phyloP scores from a whole-genome alignment of 1,284 basidiomycete species.

The Testicularia cyperi region DNA sequence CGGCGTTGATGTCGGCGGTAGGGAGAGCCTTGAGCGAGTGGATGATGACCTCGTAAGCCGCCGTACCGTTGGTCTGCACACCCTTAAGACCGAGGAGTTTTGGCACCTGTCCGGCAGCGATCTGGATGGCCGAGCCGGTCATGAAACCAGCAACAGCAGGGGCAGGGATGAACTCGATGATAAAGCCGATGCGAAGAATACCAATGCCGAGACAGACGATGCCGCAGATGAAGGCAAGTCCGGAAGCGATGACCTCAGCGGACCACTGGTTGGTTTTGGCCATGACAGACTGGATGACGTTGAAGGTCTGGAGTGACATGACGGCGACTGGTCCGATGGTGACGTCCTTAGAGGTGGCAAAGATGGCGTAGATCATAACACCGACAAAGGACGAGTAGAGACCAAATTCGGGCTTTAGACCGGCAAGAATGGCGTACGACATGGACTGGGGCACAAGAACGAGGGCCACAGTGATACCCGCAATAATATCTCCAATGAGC shows the following conservation, averaged over 20 bases:
- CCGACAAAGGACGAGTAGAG: conserved; percentile 94
- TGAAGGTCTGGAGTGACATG: conserved; percentile 88
- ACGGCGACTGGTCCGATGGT: conserved; percentile 68
- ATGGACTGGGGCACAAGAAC: conserved; percentile 61
- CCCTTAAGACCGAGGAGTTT: conserved; percentile 51
- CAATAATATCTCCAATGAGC: conserved; percentile 60
- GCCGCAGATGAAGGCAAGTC: conserved; percentile 83
- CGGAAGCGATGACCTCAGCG: conserved; percentile 76
- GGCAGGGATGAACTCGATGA: conserved; percentile 89
- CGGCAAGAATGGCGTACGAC: conserved; percentile 74
- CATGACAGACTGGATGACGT: conserved; percentile 60
- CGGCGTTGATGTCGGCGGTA: conserved; percentile 75
- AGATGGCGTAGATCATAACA: conserved; percentile 69
- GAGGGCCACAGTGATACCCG: conserved; percentile 61
- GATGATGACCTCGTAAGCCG: conserved; percentile 86
- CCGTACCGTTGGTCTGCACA: conserved; percentile 49
- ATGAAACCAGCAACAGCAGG: conserved; percentile 87
- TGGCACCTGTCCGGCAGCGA: conserved; percentile 56
- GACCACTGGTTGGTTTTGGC: conserved; percentile 12
- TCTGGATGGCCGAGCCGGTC: conserved; percentile 62
- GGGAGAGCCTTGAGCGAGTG: conserved; percentile 83
- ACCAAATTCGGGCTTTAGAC: conserved; percentile 82
- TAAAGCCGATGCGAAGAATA: conserved; percentile 86
- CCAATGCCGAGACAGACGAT: conserved; percentile 92
- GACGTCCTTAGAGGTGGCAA: conserved; percentile 60